Evolutionary conservation across 2,329 filamentous ascomycete genomes (phyloP), one percentile per base, ranked within the genome.

Genomic region (Colletotrichum musae): DNA sequence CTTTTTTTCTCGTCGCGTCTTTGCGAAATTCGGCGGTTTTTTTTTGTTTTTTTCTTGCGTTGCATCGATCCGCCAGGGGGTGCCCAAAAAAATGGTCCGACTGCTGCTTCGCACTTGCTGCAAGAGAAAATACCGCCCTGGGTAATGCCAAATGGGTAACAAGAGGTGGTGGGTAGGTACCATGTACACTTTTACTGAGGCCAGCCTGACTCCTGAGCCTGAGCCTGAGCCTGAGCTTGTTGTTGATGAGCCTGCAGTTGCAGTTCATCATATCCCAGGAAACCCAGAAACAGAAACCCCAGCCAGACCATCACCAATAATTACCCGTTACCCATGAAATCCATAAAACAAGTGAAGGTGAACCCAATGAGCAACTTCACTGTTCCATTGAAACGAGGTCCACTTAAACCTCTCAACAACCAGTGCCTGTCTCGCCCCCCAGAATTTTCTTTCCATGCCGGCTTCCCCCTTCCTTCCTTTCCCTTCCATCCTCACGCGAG

Each of bases 341-440:
- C 59, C 52, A 54, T 47, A 65, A 7, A 32, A 32, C 28, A 36
- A 10, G 32, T 36, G 32, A 36, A 36, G 2, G 45, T 57, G 66
- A 59, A 47, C 59, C 58, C 61, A 57, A 54, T 58, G 50, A 66
- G 61, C 45, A 56, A 69, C 43, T 66, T 56, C 16, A 57, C 32
- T 36, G 32, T 36, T 36, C 32, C 32, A 36, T 36, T 36, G 54
- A 58, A 58, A 54, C 41, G 57, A 70, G 70, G 68, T 71, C 70
- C 70, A 71, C 70, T 71, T 67, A 71, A 71, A 71, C 70, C 70
- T 68, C 66, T 70, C 70, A 71, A 71, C 70, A 71, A 71, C 69
- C 58, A 70, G 57, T 71, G 67, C 66, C 67, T 70, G 36, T 54
- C 43, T 43, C 53, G 58, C 70, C 52, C 70, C 67, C 60, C 56